A percentile compares a stretch with the other conserved stretches of the same genome.
Conservation (phyloP, 441 rosid species). For the Populus trichocarpa region DNA sequence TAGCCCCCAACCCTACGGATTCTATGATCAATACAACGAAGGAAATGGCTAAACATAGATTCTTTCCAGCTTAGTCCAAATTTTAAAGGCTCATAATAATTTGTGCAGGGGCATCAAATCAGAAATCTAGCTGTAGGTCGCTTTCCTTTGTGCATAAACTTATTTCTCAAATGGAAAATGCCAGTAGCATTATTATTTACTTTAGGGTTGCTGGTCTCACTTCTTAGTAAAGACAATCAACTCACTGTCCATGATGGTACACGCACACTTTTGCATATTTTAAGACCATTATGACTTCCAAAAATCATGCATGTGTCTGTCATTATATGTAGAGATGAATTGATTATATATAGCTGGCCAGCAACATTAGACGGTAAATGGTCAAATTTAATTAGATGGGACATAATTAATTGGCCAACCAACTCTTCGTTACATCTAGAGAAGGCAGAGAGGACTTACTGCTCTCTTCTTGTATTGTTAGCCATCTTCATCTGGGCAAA, state of each 20-base stretch:
- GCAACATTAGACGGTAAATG: not conserved
- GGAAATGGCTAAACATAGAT: not conserved
- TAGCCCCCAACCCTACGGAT: not conserved
- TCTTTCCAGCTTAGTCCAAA: slow-evolving; percentile 4
- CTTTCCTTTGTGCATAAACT: not conserved
- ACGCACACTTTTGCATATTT: not conserved
- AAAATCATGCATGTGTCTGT: not conserved
- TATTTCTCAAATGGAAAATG: not conserved
- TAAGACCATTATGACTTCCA: not conserved
- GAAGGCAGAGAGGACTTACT: not conserved
- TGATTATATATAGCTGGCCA: not conserved
- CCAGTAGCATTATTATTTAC: not conserved
- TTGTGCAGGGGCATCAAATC: not conserved
- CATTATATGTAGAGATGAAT: not conserved
- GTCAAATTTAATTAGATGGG: not conserved
- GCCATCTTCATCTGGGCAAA: too few relatives aligned
- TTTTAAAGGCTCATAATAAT: not conserved
- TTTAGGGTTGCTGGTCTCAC: too few relatives aligned
- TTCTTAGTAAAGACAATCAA: too few relatives aligned
- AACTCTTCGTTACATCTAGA: not conserved
- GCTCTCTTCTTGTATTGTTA: not conserved
- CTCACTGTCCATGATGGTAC: not conserved
- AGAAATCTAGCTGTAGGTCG: not conserved
- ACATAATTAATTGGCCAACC: not conserved
- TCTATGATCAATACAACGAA: not conserved